Evolutionary conservation across 192 early-diverging fungal genomes (phyloP), one percentile per base, ranked within the genome.

Genomic region (Dispira simplex): DNA sequence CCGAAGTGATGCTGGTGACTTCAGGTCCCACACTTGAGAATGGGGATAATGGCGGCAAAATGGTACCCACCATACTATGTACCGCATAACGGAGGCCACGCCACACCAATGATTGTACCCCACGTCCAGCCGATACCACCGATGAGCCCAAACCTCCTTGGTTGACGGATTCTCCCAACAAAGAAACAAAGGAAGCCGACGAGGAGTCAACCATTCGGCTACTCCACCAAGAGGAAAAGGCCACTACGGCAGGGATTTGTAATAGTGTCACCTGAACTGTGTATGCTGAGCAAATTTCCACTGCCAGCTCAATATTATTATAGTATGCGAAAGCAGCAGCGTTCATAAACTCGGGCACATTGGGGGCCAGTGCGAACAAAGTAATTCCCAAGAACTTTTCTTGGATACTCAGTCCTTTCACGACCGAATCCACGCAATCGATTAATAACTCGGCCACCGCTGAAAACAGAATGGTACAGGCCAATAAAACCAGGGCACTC

Each of bases 231-330:
- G 73, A 77, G 25, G 88, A 91, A 70, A 93, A 91, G 16, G 79
- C 86, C 23, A 95, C 90, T 78, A 98, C 80, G 13, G 86, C 86
- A 0, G 96, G 96, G 64, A 98, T 93, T 70, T 98, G 96, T 58
- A 98, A 76, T 63, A 98, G 73, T 14, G 91, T 90, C 3, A 93
- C 92, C 68, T 98, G 96, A 49, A 95, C 82, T 0, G 91, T 90
- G 70, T 98, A 98, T 0, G 91, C 91, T 16, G 92, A 94, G 43
- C 90, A 93, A 65, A 98, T 95, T 76, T 98, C 96, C 68, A 98
- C 83, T 23, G 86, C 80, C 43, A 88, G 76, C 0, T 82, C 84
- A 73, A 89, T 88, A 70, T 93, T 95, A 64, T 89, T 89, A 69
- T 88, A 78, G 55, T 89, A 73, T 20, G 96, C 92, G 81, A 98